Conservation (phyloP, 2,329 filamentous ascomycete genomes). For the Ceratocystis cubensis region DNA sequence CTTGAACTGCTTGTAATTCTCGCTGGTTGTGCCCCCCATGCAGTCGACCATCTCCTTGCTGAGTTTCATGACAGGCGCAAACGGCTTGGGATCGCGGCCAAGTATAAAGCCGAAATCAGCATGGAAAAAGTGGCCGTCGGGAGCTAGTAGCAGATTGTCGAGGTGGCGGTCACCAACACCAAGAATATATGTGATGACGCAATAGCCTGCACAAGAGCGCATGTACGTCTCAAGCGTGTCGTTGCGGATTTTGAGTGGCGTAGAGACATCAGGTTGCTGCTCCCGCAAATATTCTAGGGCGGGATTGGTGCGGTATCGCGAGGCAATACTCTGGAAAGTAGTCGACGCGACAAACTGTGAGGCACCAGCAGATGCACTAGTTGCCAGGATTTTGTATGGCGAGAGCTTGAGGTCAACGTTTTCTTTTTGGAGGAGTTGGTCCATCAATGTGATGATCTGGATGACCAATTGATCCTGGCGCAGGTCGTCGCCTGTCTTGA, state of each 20-base stretch:
- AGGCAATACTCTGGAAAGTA: constrained; percentile 68
- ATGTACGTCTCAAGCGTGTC: constrained; percentile 92
- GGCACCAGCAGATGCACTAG: constrained; percentile 74
- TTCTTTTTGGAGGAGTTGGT: constrained; percentile 85
- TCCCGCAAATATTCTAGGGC: constrained; percentile 74
- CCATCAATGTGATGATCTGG: constrained; percentile 95
- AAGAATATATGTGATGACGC: constrained; percentile 94
- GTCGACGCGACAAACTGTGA: constrained; percentile 88
- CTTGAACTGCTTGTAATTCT: constrained; percentile 79
- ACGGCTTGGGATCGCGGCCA: constrained; percentile 91
- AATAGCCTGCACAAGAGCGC: constrained; percentile 92
- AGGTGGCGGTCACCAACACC: constrained; percentile 93
- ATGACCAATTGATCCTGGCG: constrained; percentile 96
- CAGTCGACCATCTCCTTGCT: constrained; percentile 97
- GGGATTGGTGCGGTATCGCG: constrained; percentile 62
- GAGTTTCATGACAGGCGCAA: constrained; percentile 92
- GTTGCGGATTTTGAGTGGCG: constrained; percentile 74
- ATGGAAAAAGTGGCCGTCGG: constrained; percentile 92
- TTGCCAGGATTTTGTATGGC: constrained; percentile 92
- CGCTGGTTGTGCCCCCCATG: constrained; percentile 75
- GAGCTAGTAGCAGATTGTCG: constrained; percentile 83
- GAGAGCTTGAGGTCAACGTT: constrained; percentile 91
- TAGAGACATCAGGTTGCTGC: constrained; percentile 75
- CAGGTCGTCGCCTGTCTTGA: constrained; percentile 93
- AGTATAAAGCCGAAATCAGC: constrained; percentile 98